Conservation (phyloP, 495 filamentous ascomycete species). For the Symbiotaphrina buchneri region DNA sequence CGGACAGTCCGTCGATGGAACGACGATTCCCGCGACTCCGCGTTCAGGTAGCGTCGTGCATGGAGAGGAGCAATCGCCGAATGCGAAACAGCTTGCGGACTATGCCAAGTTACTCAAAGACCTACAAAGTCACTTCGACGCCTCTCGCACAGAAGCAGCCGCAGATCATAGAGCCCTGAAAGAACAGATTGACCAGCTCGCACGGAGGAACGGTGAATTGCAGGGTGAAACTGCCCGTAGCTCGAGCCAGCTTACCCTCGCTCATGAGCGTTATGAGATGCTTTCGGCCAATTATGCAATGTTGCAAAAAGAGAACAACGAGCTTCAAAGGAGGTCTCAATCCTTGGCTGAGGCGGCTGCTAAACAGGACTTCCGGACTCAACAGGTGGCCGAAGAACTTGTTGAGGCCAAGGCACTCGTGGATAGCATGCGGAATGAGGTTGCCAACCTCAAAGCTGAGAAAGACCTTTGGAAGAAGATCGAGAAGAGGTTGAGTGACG, state of each 20-base stretch:
- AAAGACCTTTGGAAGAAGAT: conserved; percentile 82
- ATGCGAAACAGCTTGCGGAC: conserved; percentile 26
- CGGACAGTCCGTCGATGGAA: conserved; percentile 33
- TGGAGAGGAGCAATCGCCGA: conserved; percentile 18
- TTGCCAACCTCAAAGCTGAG: conserved; percentile 79
- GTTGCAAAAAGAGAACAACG: conserved; percentile 59
- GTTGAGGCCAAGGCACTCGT: conserved; percentile 60
- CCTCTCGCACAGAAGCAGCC: conserved; percentile 63
- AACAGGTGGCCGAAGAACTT: conserved; percentile 83
- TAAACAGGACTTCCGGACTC: conserved; percentile 71
- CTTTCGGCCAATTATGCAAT: conserved; percentile 72
- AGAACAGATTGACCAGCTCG: conserved; percentile 65
- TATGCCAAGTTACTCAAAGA: conserved; percentile 55
- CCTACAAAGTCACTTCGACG: conserved; percentile 74
- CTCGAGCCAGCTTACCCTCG: conserved; percentile 62
- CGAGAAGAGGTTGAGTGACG: conserved; percentile 64
- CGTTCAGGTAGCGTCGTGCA: conserved; percentile 13
- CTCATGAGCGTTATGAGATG: conserved; percentile 66
- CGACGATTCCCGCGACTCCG: conserved; percentile 11
- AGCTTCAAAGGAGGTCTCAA: conserved; percentile 62
- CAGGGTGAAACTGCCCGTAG: conserved; percentile 54
- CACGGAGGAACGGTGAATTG: conserved; percentile 57
- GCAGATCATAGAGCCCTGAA: conserved; percentile 61
- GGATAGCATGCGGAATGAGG: conserved; percentile 79
- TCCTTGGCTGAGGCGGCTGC: conserved; percentile 56